These are phyloP conservation scores for Chalaropsis thielavioides DNA, from an alignment of 2,329 filamentous ascomycete species.

Conservation along the genomic window DNA sequence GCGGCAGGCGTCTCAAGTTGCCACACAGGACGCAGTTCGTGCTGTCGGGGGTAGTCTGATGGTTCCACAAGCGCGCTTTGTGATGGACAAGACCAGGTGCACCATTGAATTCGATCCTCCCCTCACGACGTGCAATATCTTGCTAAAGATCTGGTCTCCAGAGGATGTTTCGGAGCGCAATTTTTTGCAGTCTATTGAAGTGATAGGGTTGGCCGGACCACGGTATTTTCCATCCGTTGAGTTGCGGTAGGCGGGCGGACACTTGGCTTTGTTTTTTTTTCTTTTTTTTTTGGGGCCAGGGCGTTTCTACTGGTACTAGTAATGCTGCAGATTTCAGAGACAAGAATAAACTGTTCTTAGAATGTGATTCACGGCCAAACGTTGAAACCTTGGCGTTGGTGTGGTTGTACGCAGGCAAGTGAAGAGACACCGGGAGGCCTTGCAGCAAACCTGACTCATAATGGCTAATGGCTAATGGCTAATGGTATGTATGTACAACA, in stretches of 20 bases:
- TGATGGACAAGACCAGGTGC: slow-evolving; percentile 70
- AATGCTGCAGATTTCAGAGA: too few relatives aligned
- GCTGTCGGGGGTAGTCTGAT: slow-evolving; percentile 47
- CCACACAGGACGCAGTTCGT: slow-evolving; percentile 37
- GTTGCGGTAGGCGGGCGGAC: slow-evolving; percentile 32
- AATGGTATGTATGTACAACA: too few relatives aligned
- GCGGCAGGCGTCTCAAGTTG: slow-evolving; percentile 10
- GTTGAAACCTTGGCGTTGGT: too few relatives aligned
- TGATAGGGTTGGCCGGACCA: slow-evolving; percentile 71
- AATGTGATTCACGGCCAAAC: too few relatives aligned
- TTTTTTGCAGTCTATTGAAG: slow-evolving; percentile 63
- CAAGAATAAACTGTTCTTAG: too few relatives aligned
- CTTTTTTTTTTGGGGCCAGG: not conserved
- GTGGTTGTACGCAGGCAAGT: too few relatives aligned
- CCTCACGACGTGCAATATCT: slow-evolving; percentile 65
- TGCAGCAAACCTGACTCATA: slow-evolving; percentile 2
- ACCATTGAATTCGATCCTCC: slow-evolving; percentile 75
- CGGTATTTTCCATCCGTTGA: slow-evolving; percentile 65
- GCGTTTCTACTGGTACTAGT: too few relatives aligned
- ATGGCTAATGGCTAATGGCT: slow-evolving; percentile 8
- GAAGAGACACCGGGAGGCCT: not conserved
- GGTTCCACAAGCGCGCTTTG: slow-evolving; percentile 65
- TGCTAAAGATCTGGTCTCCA: slow-evolving; percentile 83
- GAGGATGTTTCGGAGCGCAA: slow-evolving; percentile 50
- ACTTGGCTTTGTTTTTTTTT: not conserved